Conservation (phyloP, 805 yeast species). For the Candida corydali region DNA sequence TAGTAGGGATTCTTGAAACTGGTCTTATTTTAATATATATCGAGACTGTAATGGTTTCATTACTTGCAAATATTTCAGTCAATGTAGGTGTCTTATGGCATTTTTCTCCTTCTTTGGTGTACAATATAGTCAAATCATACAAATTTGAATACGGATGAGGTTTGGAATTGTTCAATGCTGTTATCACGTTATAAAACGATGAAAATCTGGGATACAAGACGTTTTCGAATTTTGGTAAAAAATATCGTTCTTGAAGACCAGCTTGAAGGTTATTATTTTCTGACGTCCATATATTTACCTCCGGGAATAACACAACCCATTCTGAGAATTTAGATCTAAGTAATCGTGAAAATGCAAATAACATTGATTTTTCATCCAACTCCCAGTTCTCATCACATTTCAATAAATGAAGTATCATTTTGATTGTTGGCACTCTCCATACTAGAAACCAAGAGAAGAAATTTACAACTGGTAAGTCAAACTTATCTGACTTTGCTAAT, state of each 20-base stretch:
- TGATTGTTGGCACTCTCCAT: slow-evolving; percentile 57
- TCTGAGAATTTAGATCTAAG: slow-evolving; percentile 37
- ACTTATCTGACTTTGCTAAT: slow-evolving; percentile 9
- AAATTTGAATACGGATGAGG: slow-evolving; percentile 39
- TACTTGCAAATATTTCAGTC: slow-evolving; percentile 22
- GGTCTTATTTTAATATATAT: slow-evolving; percentile 48
- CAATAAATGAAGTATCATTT: slow-evolving; percentile 43
- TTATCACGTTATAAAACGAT: slow-evolving; percentile 48
- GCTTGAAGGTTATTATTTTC: slow-evolving; percentile 48
- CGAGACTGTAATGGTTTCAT: slow-evolving; percentile 31
- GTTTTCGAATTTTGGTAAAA: slow-evolving; percentile 55
- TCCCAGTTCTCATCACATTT: slow-evolving; percentile 72
- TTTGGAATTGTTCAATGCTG: slow-evolving; percentile 30
- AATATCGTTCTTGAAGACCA: slow-evolving; percentile 51
- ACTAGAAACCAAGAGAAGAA: slow-evolving; percentile 70
- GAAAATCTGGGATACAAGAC: slow-evolving; percentile 77
- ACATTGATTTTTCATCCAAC: slow-evolving; percentile 35
- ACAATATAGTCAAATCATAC: slow-evolving; percentile 54
- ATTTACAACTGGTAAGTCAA: slow-evolving; percentile 39
- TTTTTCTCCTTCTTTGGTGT: slow-evolving; percentile 16
- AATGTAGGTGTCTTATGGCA: slow-evolving; percentile 23
- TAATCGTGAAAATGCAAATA: slow-evolving; percentile 31
- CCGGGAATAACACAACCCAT: slow-evolving; percentile 80
- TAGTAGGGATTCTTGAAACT: slow-evolving; percentile 46
- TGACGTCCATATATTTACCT: slow-evolving; percentile 66